phyloP scores from a whole-genome alignment of 2,329 filamentous ascomycete genomes.

The Alternaria viburni region DNA sequence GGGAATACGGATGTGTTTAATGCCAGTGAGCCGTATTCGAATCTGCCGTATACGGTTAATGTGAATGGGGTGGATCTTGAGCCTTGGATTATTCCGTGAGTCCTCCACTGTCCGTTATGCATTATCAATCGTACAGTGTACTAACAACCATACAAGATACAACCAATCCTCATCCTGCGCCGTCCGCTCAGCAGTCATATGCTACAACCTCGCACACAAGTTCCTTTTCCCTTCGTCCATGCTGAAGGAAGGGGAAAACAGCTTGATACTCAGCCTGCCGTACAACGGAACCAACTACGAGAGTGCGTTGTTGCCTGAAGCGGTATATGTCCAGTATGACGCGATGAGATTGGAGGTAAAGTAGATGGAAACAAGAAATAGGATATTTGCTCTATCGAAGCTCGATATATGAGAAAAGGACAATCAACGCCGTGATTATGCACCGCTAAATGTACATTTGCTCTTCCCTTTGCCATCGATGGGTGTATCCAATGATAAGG shows the following conservation, averaged over 20 bases:
- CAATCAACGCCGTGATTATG: neutral
- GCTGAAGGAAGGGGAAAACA: constrained; percentile 61
- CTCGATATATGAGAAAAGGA: neutral
- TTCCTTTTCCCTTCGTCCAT: constrained; percentile 61
- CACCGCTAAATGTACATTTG: neutral
- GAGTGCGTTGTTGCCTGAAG: constrained; percentile 54
- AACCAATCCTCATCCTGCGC: constrained; percentile 66
- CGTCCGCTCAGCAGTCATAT: constrained; percentile 65
- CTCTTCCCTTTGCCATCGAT: neutral
- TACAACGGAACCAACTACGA: constrained; percentile 63
- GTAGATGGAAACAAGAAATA: constrained; percentile 25
- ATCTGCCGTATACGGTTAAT: constrained; percentile 60
- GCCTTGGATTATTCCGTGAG: constrained; percentile 64
- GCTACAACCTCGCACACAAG: constrained; percentile 67
- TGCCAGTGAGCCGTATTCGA: constrained; percentile 58
- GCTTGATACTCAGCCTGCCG: constrained; percentile 64
- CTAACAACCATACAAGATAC: constrained; percentile 47
- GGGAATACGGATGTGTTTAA: constrained; percentile 68
- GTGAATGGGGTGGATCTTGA: constrained; percentile 56
- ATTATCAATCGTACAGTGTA: constrained; percentile 28
- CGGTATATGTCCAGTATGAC: constrained; percentile 70
- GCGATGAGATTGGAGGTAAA: constrained; percentile 65
- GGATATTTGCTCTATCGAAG: neutral
- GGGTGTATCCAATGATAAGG: neutral
- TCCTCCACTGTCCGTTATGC: neutral